These are phyloP conservation scores for Tulasnella sp. DNA, from an alignment of 768 basidiomycete genomes.

Conservation along the genomic window DNA sequence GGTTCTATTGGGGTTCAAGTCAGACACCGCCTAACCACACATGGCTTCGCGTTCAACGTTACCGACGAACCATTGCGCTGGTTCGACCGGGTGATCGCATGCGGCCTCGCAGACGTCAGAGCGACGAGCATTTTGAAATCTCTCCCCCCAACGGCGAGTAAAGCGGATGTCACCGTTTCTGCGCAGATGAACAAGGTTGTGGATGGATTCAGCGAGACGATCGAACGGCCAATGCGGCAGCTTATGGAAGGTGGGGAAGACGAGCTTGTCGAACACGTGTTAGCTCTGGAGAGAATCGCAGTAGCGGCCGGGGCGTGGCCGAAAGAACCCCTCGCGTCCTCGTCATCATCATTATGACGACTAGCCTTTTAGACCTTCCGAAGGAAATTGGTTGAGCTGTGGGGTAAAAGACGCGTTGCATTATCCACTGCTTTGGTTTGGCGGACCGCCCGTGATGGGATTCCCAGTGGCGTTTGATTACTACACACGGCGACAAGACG, in stretches of 20 bases:
- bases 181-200: background rate
- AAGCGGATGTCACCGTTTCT: background rate
- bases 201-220: constrained; percentile 1
- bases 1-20: constrained; percentile 96
- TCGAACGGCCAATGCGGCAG: constrained; percentile 9
- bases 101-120: constrained; percentile 72
- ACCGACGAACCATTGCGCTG: constrained; percentile 67
- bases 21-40: constrained; percentile 83
- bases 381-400: background rate
- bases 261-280: constrained; percentile 1
- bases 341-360: no score
- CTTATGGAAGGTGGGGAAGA: constrained; percentile 1
- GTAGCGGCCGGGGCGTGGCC: constrained; percentile 4
- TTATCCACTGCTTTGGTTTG: no score
- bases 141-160: background rate
- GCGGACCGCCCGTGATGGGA: no score
- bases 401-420: constrained; percentile 5
- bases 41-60: constrained; percentile 90
- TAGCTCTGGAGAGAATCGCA: background rate
- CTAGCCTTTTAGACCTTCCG: background rate
- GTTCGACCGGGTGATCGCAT: constrained; percentile 84
- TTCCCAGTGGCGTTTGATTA: no score
- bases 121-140: constrained; percentile 38
- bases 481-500: no score
- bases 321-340: background rate